phyloP scores from a whole-genome alignment of 2,329 filamentous ascomycete species.

The Aspergillus thermomutatus region DNA sequence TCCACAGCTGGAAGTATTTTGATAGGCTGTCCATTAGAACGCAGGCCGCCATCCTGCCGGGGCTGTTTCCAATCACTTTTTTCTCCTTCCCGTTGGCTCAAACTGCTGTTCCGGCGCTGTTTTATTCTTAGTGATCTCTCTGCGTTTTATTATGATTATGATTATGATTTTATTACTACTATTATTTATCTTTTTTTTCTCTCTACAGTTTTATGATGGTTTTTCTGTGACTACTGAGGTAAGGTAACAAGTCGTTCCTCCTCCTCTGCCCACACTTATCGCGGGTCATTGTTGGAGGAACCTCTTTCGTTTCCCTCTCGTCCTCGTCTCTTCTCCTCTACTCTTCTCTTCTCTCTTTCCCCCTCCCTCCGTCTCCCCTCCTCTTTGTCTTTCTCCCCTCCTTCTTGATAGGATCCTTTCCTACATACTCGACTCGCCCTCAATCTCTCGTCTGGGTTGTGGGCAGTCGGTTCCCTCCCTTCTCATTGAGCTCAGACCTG shows the following conservation, averaged over 20 bases:
- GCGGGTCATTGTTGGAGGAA: neutral
- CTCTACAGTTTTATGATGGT: neutral
- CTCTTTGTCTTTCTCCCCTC: conserved; percentile 11
- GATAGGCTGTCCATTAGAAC: conserved; percentile 16
- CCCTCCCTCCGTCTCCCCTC: conserved; percentile 12
- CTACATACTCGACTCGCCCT: conserved; percentile 12
- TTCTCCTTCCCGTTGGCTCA: conserved; percentile 13
- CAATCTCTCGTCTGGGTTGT: conserved; percentile 11
- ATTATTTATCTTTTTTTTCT: neutral
- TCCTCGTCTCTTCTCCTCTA: conserved; percentile 8
- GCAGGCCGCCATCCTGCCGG: conserved; percentile 8
- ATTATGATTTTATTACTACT: neutral
- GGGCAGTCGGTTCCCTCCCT: conserved; percentile 23
- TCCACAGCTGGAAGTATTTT: neutral
- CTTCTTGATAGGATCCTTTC: conserved; percentile 12
- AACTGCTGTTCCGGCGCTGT: conserved; percentile 11
- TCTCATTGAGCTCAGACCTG: neutral
- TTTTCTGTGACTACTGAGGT: neutral
- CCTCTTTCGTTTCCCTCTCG: conserved; percentile 13
- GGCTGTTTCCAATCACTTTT: conserved; percentile 16
- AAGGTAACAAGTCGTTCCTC: neutral
- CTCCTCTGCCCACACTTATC: neutral
- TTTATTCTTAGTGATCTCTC: conserved; percentile 10
- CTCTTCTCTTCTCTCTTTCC: conserved; percentile 9
- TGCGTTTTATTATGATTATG: neutral